Evolutionary conservation across 768 basidiomycete genomes (phyloP).

Genomic region (Hydnomerulius pinastri): DNA sequence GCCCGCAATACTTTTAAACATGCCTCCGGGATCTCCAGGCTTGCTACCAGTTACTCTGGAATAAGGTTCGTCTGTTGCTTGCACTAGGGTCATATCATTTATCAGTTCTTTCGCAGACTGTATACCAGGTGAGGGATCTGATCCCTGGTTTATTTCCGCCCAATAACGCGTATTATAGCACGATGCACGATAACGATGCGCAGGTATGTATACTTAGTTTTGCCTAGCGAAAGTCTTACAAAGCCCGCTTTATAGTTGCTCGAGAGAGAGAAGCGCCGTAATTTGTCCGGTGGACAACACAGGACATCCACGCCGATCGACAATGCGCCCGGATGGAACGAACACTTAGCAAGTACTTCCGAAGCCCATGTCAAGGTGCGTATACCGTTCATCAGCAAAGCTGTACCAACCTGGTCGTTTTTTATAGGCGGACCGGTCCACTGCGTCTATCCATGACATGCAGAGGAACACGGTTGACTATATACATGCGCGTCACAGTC

Average conservation of each 20-base stretch:
- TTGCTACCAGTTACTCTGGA: not conserved
- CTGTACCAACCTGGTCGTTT: not conserved
- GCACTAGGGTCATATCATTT: not conserved
- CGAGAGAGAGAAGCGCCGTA: constrained; percentile 55
- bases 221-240: not conserved
- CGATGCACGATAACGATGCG: constrained; percentile 62
- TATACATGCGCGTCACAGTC: constrained; percentile 10
- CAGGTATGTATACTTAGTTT: constrained; percentile 35
- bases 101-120: constrained; percentile 12
- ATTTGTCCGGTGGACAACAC: constrained; percentile 45
- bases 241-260: constrained; percentile 37
- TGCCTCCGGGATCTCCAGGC: not conserved
- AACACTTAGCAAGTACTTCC: constrained; percentile 59
- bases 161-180: constrained; percentile 30
- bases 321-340: constrained; percentile 74
- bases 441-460: constrained; percentile 18
- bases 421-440: constrained; percentile 27
- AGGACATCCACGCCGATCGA: constrained; percentile 49
- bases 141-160: not conserved
- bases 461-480: constrained; percentile 24
- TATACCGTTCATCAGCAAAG: not conserved
- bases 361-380: constrained; percentile 67
- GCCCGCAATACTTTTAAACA: not conserved
- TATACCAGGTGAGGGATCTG: constrained; percentile 26
- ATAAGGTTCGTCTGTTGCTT: not conserved